Percentiles rank a stretch among this genome's conserved stretches.
Conservation (phyloP, 2,329 filamentous ascomycete species). For the Aspergillus clavatus region DNA sequence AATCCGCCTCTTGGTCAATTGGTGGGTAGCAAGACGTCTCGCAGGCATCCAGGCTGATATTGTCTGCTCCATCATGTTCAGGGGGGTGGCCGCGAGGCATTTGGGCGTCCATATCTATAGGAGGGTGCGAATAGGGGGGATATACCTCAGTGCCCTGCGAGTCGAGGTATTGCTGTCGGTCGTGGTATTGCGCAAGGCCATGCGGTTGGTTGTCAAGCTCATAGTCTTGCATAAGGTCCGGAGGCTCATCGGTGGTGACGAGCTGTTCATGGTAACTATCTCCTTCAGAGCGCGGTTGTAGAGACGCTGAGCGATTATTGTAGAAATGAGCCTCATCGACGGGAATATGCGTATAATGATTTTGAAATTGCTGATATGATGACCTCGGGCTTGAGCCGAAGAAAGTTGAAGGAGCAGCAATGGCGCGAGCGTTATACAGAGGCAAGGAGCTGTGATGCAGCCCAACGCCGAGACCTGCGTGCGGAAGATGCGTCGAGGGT, state of each 20-base stretch:
- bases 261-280: not conserved
- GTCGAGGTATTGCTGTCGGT: not conserved
- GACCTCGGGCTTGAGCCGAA: slow-evolving; percentile 10
- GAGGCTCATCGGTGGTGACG: not conserved
- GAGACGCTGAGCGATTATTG: not conserved
- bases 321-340: not conserved
- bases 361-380: slow-evolving; percentile 6
- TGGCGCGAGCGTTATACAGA: slow-evolving; percentile 14
- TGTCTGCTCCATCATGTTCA: slow-evolving; percentile 9
- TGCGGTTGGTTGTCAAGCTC: not conserved
- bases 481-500: slow-evolving; percentile 12
- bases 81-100: not conserved
- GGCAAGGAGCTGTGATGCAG: slow-evolving; percentile 17
- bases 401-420: slow-evolving; percentile 9
- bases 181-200: not conserved
- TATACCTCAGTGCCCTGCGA: not conserved
- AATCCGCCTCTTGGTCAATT: slow-evolving; percentile 1
- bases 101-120: not conserved
- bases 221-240: not conserved
- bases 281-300: not conserved
- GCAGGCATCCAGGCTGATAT: slow-evolving; percentile 17
- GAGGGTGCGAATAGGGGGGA: not conserved
- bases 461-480: slow-evolving; percentile 16
- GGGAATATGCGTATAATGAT: slow-evolving; percentile 1
- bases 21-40: slow-evolving; percentile 12